Conservation (phyloP, 148 eudicot species). For the Amaranthus palmeri region DNA sequence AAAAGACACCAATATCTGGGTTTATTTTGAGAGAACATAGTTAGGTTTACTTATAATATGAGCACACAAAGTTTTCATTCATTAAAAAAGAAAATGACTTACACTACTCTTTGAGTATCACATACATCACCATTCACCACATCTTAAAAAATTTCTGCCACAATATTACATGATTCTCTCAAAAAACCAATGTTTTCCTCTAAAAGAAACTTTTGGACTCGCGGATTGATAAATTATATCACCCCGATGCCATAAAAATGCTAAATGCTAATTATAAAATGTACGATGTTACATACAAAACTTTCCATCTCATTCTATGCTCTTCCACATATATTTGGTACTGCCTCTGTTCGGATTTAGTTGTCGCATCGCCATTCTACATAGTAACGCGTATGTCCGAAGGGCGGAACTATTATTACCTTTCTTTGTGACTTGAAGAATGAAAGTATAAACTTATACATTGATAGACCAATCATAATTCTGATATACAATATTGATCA, state of each 20-base stretch:
- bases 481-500: slow-evolving; percentile 50
- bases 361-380: not conserved
- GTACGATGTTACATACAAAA: not conserved
- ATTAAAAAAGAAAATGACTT: too few species aligned
- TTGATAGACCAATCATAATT: slow-evolving; percentile 78
- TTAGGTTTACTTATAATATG: too few species aligned
- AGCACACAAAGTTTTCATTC: too few species aligned
- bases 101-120: too few species aligned
- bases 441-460: slow-evolving; percentile 21
- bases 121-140: too few species aligned
- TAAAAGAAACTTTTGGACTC: not conserved
- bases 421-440: not conserved
- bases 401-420: not conserved
- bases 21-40: too few species aligned
- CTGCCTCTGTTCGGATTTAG: not conserved
- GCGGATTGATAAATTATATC: too few species aligned
- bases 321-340: slow-evolving; percentile 1
- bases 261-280: not conserved
- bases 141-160: too few species aligned
- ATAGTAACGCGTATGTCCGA: not conserved
- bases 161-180: too few species aligned
- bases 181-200: not conserved
- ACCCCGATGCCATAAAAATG: not conserved
- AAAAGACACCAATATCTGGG: too few species aligned
- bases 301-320: not conserved